These are phyloP conservation scores for Vigna unguiculata DNA, from an alignment of 306 rosid genomes.

Conservation along the genomic window DNA sequence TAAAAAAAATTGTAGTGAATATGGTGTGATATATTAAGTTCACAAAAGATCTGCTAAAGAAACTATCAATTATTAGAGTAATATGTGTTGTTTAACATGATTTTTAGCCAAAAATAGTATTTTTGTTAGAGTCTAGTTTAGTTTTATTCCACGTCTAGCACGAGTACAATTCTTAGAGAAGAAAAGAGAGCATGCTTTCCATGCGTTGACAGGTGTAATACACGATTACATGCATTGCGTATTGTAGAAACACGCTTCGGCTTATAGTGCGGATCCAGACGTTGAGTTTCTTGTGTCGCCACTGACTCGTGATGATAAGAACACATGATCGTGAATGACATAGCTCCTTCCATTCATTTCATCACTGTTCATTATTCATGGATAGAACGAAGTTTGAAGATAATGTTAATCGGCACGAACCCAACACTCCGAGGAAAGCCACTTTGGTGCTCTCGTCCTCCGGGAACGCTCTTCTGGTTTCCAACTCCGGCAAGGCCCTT, in stretches of 20 bases:
- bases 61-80: too few species aligned
- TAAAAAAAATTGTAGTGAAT: too few species aligned
- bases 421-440: constrained; percentile 48
- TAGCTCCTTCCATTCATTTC: neutral
- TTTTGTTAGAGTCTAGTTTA: too few species aligned
- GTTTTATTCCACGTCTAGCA: too few species aligned
- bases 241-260: constrained; percentile 14
- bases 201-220: too few species aligned
- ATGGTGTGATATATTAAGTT: too few species aligned
- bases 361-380: neutral
- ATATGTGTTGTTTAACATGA: too few species aligned
- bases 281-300: neutral
- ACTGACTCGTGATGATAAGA: neutral
- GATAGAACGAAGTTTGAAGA: neutral
- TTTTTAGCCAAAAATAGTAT: too few species aligned
- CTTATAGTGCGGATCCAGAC: constrained; percentile 33
- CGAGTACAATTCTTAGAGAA: too few species aligned
- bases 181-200: too few species aligned
- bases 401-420: constrained; percentile 36
- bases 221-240: too few species aligned
- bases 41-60: too few species aligned
- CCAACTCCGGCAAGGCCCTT: constrained; percentile 58
- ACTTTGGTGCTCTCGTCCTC: constrained; percentile 49
- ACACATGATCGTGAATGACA: neutral
- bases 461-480: constrained; percentile 54